phyloP scores from a whole-genome alignment of 257 asterid species.

The Nicotiana benthamiana region DNA sequence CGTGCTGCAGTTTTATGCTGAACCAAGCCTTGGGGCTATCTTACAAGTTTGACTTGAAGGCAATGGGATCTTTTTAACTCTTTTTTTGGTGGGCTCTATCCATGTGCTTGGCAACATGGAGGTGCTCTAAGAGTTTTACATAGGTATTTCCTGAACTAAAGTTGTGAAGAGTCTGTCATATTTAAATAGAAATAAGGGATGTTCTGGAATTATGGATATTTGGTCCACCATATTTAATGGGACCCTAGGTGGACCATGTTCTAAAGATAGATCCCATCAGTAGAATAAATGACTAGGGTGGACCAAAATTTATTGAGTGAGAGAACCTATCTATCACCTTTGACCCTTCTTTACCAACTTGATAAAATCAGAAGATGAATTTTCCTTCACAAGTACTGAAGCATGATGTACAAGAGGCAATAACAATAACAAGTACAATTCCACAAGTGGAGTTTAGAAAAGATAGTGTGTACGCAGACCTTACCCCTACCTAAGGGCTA shows the following conservation, averaged over 20 bases:
- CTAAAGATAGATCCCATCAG: constrained; percentile 24
- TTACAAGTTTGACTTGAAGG: constrained; percentile 10
- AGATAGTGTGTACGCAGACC: too few relatives aligned
- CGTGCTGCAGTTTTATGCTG: not conserved
- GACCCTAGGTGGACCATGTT: constrained; percentile 50
- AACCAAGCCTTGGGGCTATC: not conserved
- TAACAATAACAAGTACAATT: too few relatives aligned
- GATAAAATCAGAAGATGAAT: not conserved
- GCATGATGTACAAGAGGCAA: not conserved
- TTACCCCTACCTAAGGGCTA: too few relatives aligned
- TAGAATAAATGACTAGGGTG: constrained; percentile 17
- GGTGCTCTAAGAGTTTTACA: constrained; percentile 16
- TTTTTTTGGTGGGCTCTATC: constrained; percentile 38
- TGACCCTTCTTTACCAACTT: constrained; percentile 1
- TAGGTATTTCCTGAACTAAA: constrained; percentile 37
- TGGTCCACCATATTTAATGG: constrained; percentile 58
- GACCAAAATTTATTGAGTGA: constrained; percentile 13
- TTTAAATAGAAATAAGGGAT: constrained; percentile 43
- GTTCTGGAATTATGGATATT: constrained; percentile 43
- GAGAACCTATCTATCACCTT: not conserved
- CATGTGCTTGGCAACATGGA: constrained; percentile 63
- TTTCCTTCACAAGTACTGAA: not conserved
- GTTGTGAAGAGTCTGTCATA: constrained; percentile 53
- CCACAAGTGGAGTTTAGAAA: too few relatives aligned
- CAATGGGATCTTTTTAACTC: not conserved